Conservation (phyloP, 176 grass and related monocot species). For the Olyra latifolia region DNA sequence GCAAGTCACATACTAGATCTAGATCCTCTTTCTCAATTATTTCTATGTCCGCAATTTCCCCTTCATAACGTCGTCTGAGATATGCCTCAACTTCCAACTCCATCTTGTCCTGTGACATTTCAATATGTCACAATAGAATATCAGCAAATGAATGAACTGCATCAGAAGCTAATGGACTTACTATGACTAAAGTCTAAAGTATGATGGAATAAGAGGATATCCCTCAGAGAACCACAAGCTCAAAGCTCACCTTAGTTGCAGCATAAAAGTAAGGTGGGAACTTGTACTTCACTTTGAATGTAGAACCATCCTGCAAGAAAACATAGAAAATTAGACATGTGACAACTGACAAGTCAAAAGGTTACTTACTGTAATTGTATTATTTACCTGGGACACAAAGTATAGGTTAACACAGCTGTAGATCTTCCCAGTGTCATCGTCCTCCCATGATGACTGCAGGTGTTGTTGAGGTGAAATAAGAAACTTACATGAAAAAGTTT, state of each 20-base stretch:
- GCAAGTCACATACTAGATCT: slow-evolving; percentile 65
- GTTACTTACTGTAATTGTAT: slow-evolving; percentile 4
- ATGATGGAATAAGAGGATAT: slow-evolving; percentile 13
- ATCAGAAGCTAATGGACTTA: slow-evolving; percentile 14
- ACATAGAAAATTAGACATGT: slow-evolving; percentile 6
- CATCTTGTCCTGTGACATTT: slow-evolving; percentile 72
- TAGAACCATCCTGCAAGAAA: slow-evolving; percentile 81
- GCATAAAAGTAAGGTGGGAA: slow-evolving; percentile 93
- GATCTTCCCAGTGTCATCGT: slow-evolving; percentile 83
- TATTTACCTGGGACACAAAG: slow-evolving; percentile 79
- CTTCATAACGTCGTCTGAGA: slow-evolving; percentile 87
- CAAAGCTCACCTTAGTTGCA: slow-evolving; percentile 75
- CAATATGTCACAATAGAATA: slow-evolving; percentile 25
- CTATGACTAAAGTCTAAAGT: slow-evolving; percentile 4
- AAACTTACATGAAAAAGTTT: background rate
- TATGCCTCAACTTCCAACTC: slow-evolving; percentile 91
- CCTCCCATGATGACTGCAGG: slow-evolving; percentile 93
- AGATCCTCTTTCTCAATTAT: slow-evolving; percentile 93
- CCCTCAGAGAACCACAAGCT: background rate
- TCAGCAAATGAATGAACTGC: slow-evolving; percentile 2
- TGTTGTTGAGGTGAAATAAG: slow-evolving; percentile 19
- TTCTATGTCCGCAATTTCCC: slow-evolving; percentile 76
- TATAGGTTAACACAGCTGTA: slow-evolving; percentile 94
- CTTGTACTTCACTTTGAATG: slow-evolving; percentile 93
- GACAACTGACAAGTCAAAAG: slow-evolving; percentile 12